Percentiles rank a stretch among this genome's conserved stretches.
These are phyloP conservation scores for Cladorrhinum samala DNA, from an alignment of 495 filamentous ascomycete genomes.

Conservation along the genomic window DNA sequence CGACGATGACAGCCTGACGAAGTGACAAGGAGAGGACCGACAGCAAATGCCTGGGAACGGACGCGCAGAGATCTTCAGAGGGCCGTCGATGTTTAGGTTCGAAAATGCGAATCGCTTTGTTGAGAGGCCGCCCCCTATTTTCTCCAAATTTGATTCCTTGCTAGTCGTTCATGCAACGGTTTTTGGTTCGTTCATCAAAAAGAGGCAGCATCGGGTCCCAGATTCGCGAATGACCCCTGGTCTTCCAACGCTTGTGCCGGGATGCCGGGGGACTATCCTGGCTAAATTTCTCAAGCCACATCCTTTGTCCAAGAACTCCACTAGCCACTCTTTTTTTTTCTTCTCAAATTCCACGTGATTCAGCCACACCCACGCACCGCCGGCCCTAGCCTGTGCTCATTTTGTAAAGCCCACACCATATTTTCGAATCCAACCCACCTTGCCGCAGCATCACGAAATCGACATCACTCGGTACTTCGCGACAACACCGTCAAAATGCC, in stretches of 20 bases:
- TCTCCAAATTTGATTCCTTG: neutral
- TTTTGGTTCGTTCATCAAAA: neutral
- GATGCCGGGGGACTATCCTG: slow-evolving; percentile 1
- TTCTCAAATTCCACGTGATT: slow-evolving; percentile 20
- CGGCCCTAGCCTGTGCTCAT: slow-evolving; percentile 21
- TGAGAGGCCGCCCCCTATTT: neutral
- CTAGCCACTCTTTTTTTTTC: slow-evolving; percentile 6
- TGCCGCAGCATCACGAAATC: slow-evolving; percentile 31
- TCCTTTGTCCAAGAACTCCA: too few relatives aligned
- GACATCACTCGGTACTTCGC: slow-evolving; percentile 36
- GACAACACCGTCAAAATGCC: slow-evolving; percentile 70
- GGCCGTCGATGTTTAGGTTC: neutral
- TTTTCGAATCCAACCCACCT: slow-evolving; percentile 31
- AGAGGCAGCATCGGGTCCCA: slow-evolving; percentile 2
- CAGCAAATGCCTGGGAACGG: neutral
- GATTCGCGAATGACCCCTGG: neutral
- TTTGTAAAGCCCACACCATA: slow-evolving; percentile 37
- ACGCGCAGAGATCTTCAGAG: neutral
- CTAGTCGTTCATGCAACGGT: neutral
- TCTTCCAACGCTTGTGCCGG: neutral
- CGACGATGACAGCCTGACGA: neutral
- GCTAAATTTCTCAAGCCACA: slow-evolving; percentile 12
- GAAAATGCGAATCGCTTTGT: neutral
- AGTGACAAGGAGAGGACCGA: neutral
- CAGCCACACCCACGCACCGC: slow-evolving; percentile 20